These are phyloP conservation scores for Ricinus communis DNA, from an alignment of 345 rosid genomes.

Conservation along the genomic window DNA sequence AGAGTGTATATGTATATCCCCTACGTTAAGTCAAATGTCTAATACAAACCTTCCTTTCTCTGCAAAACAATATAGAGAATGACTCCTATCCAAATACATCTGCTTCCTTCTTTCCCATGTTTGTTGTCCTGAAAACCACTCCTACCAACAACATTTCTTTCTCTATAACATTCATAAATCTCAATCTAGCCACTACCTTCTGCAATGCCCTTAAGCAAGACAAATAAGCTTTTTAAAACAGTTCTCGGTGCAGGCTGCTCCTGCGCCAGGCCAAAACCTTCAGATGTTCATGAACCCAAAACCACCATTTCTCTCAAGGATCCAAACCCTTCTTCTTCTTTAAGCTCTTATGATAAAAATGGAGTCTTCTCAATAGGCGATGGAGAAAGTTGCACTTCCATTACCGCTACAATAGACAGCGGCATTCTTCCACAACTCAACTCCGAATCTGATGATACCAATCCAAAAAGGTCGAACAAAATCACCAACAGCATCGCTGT, in stretches of 20 bases:
- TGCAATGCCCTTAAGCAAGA: slow-evolving; percentile 12
- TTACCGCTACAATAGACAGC: slow-evolving; percentile 19
- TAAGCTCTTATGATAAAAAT: background rate
- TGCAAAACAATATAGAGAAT: background rate
- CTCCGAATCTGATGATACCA: slow-evolving; percentile 18
- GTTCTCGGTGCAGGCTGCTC: slow-evolving; percentile 16
- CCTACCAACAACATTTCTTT: too few relatives aligned
- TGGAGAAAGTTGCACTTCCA: slow-evolving; percentile 18
- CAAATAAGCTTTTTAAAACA: background rate
- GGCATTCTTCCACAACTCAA: slow-evolving; percentile 1
- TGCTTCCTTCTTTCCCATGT: too few relatives aligned
- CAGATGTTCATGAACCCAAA: slow-evolving; percentile 39
- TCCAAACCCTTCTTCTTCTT: slow-evolving; percentile 6
- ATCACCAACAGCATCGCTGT: slow-evolving; percentile 45
- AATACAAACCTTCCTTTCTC: background rate
- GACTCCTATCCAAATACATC: background rate
- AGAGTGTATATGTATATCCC: background rate
- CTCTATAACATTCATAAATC: too few relatives aligned
- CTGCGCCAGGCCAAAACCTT: slow-evolving; percentile 34
- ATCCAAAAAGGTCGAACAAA: too few relatives aligned
- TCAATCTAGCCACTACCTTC: background rate
- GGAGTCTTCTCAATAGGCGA: background rate
- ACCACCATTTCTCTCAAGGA: background rate
- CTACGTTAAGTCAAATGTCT: slow-evolving; percentile 2
- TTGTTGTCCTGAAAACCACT: too few relatives aligned